Base-by-base conservation (phyloP, 2,329 filamentous ascomycete genomes). In the Aspergillus sp. region DNA sequence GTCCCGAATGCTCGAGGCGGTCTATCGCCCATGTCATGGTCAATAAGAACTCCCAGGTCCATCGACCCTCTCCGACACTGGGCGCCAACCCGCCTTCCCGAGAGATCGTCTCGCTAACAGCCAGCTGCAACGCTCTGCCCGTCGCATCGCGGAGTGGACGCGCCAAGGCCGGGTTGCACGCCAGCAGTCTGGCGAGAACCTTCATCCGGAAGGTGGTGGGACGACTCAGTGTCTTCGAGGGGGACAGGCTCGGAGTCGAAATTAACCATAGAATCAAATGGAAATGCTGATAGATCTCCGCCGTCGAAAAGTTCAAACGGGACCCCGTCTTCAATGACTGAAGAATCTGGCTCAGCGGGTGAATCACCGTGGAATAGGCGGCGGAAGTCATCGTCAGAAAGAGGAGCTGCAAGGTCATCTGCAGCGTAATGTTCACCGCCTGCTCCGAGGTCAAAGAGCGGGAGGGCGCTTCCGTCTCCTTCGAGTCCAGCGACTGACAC, bases 401-500 rank as follows among this genome's bases (percentile, higher is more conserved):
- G 77, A 84, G 83, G 76, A 80, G 81, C 73, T 85, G 76, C 71
- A 84, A 79, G 71, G 80, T 80, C 71, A 78, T 81, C 70, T 84
- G 78, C 68, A 82, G 80, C 63, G 81, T 78, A 68, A 75, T 68
- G 53, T 65, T 71, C 67, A 67, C 71, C 54, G 55, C 60, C 60
- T 62, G 68, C 57, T 58, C 63, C 64, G 62, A 71, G 65, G 65
- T 74, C 68, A 60, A 73, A 74, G 63, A 73, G 67, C 29, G 72
- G 66, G 57, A 75, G 67, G 47, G 68, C 63, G 54, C 77, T 74
- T 73, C 76, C 78, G 76, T 82, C 66, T 68, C 65, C 69, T 66
- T 73, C 74, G 71, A 75, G 63, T 64, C 82, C 81, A 78, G 84
- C 88, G 89, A 93, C 87, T 85, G 94, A 97, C 94, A 99, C 94